Evolutionary conservation across 805 yeast genomes (phyloP).

Genomic region (Wickerhamiella alocasiicola): DNA sequence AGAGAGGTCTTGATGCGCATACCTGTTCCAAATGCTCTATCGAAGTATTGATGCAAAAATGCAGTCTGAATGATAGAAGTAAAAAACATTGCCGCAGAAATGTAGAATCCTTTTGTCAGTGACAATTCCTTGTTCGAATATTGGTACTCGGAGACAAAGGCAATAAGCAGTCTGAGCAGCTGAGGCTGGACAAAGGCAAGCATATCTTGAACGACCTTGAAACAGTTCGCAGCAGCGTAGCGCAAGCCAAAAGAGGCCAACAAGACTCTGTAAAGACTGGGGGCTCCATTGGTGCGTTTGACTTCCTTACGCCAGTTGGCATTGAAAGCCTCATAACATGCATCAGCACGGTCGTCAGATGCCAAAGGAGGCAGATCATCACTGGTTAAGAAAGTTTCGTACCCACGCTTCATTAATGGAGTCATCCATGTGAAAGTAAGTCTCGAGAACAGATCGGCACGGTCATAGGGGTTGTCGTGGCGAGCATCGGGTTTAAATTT

Average conservation of each 20-base stretch:
- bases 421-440: constrained; percentile 90
- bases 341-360: constrained; percentile 45
- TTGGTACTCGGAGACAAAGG: constrained; percentile 41
- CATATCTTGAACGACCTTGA: constrained; percentile 63
- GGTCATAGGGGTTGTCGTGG: constrained; percentile 35
- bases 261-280: constrained; percentile 50
- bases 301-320: constrained; percentile 50
- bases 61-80: constrained; percentile 50
- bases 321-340: constrained; percentile 38
- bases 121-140: constrained; percentile 23
- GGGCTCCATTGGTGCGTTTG: constrained; percentile 23
- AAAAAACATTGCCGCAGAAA: constrained; percentile 52
- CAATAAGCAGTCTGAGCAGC: constrained; percentile 52
- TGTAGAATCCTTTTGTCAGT: constrained; percentile 45
- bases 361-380: constrained; percentile 77
- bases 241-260: constrained; percentile 60
- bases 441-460: constrained; percentile 59
- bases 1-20: constrained; percentile 48
- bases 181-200: constrained; percentile 84
- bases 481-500: constrained; percentile 23
- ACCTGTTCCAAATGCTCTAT: constrained; percentile 41
- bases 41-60: constrained; percentile 54
- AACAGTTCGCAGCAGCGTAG: constrained; percentile 58
- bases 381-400: constrained; percentile 36
- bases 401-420: constrained; percentile 66